Conservation (phyloP, 108 stramenopile genomes). For the Pseudonitzschia pungens region DNA sequence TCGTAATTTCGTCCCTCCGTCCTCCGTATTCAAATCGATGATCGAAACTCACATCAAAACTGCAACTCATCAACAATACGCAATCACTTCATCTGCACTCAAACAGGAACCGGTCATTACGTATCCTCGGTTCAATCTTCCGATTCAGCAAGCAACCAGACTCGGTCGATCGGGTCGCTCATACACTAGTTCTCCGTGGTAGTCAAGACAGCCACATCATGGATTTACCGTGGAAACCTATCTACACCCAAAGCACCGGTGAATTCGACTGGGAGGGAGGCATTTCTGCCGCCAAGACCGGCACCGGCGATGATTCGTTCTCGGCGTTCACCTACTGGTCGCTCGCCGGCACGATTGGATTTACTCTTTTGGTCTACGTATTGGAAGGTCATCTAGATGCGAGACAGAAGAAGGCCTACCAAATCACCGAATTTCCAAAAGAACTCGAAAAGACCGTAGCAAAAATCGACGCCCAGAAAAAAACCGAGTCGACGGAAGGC, state of each 20-base stretch:
- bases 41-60: too few relatives aligned
- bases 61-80: too few relatives aligned
- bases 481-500: slow-evolving; percentile 31
- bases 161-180: too few relatives aligned
- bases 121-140: too few relatives aligned
- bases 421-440: slow-evolving; percentile 64
- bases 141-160: too few relatives aligned
- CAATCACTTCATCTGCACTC: too few relatives aligned
- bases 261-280: slow-evolving; percentile 11
- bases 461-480: slow-evolving; percentile 65
- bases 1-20: too few relatives aligned
- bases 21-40: too few relatives aligned
- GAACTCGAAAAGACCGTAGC: slow-evolving; percentile 65
- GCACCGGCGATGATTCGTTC: slow-evolving; percentile 8
- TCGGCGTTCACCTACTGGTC: slow-evolving; percentile 43
- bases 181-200: too few relatives aligned
- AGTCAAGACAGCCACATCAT: slow-evolving; percentile 1
- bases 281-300: slow-evolving; percentile 9
- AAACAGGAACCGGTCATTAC: too few relatives aligned
- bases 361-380: slow-evolving; percentile 69
- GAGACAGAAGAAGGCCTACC: slow-evolving; percentile 70
- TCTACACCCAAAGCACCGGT: slow-evolving; percentile 38
- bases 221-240: slow-evolving; percentile 43
- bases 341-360: slow-evolving; percentile 64
- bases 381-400: slow-evolving; percentile 69